Evolutionary conservation across 2,329 filamentous ascomycete genomes (phyloP), one percentile per base, ranked within the genome.

Genomic region (Coniochaeta sp.): DNA sequence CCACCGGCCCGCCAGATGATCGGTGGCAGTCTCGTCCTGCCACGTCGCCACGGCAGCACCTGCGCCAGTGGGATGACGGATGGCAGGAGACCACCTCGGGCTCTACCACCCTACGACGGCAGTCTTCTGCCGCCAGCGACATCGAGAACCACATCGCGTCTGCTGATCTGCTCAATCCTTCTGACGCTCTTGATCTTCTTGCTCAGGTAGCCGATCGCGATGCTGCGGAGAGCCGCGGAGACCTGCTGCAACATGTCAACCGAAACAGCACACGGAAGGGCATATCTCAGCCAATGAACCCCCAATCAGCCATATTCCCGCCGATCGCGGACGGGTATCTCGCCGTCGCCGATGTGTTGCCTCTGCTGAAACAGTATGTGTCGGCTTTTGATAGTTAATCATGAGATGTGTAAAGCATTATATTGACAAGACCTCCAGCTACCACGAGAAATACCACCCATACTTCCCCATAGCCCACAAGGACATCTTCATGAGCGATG

Each of bases 381-480:
- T 47, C 14, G 19, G 6, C 43, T 1, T 7, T 47, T 47, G 16
- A 17, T 24, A 14, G 19, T 47, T 12, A 12, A n/a, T n/a, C n/a
- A n/a, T n/a, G n/a, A n/a, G n/a, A n/a, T n/a, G n/a, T 47, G 43
- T 11, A 24, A 4, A 9, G 19, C 43, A 22, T 47, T 17, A 5
- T 8, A 11, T 19, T 47, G 8, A 47, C 22, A 14, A 43, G 22
- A 24, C 14, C 43, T 24, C 17, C 43, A 47, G 43, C 26, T 89
- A 88, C 65, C 83, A 83, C 60, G 77, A 85, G 61, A 79, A 84
- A 62, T 90, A 88, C 64, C 87, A 90, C 66, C 84, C 85, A 0
- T 90, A 87, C 73, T 88, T 89, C 60, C 88, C 88, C 0, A 74
- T 90, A 33, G 86, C 87, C 0, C 84, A 86, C 7, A 76, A 78